These are phyloP conservation scores for Nidularia sp. DNA, from an alignment of 768 basidiomycete species.

Conservation along the genomic window DNA sequence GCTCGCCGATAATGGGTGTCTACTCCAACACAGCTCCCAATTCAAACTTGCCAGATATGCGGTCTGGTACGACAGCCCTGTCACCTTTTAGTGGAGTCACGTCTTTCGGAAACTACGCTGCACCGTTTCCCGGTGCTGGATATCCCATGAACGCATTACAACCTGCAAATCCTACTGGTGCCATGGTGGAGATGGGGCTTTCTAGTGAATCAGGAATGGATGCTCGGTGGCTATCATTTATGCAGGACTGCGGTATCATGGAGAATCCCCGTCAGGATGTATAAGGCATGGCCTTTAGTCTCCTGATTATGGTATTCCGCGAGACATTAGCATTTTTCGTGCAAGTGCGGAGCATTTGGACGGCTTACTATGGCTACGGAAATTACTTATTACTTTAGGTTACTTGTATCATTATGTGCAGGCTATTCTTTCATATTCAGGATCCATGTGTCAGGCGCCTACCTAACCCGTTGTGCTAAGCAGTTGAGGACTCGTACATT, in stretches of 20 bases:
- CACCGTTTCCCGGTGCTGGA: background rate
- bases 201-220: conserved; percentile 42
- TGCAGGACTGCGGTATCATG: conserved; percentile 47
- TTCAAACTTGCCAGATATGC: conserved; percentile 1
- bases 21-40: background rate
- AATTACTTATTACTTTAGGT: too few relatives aligned
- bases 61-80: background rate
- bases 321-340: too few relatives aligned
- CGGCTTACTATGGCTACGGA: too few relatives aligned
- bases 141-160: background rate
- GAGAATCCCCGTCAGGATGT: conserved; percentile 13
- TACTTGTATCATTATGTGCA: too few relatives aligned
- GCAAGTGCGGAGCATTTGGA: too few relatives aligned
- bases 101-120: background rate
- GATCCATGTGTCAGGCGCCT: too few relatives aligned
- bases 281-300: background rate
- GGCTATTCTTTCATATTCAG: too few relatives aligned
- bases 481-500: too few relatives aligned
- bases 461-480: too few relatives aligned
- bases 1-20: too few relatives aligned
- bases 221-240: conserved; percentile 45
- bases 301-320: background rate
- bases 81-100: background rate
- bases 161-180: conserved; percentile 18
- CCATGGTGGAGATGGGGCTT: conserved; percentile 38